phyloP scores from a whole-genome alignment of 345 rosid genomes.

The Eucalyptus urophylla region DNA sequence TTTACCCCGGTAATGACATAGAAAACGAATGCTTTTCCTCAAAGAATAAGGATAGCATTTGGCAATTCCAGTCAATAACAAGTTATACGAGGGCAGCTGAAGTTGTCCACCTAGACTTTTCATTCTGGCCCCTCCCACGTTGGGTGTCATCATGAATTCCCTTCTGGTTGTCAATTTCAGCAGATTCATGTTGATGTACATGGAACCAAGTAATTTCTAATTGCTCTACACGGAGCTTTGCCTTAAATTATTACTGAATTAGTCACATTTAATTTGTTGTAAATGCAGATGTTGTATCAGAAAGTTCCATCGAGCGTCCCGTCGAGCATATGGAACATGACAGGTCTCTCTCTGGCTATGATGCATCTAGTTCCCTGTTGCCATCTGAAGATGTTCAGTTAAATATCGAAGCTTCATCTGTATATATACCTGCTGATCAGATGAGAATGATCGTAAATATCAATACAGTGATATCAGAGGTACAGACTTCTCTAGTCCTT shows the following conservation, averaged over 20 bases:
- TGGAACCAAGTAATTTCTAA: background rate
- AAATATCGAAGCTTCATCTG: conserved; percentile 40
- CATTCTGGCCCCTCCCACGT: background rate
- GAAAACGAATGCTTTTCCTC: background rate
- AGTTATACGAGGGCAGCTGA: background rate
- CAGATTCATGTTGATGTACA: background rate
- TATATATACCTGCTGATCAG: conserved; percentile 73
- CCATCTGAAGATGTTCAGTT: conserved; percentile 29
- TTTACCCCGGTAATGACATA: background rate
- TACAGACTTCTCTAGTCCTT: background rate
- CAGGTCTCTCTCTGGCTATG: conserved; percentile 16
- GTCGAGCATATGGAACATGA: conserved; percentile 21
- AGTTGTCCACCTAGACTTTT: background rate
- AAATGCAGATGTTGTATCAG: conserved; percentile 16
- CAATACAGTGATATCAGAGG: conserved; percentile 65
- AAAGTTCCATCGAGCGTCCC: conserved; percentile 24
- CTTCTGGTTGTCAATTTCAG: background rate
- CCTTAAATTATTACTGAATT: background rate
- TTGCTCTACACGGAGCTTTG: background rate
- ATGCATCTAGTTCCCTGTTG: conserved; percentile 15
- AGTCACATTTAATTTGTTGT: background rate
- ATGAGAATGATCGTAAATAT: conserved; percentile 67
- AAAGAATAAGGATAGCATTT: background rate
- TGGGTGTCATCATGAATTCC: background rate
- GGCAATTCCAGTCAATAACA: background rate